Conservation (phyloP, 371 early-diverging fungal species). For the Haplosporangium sp. region DNA sequence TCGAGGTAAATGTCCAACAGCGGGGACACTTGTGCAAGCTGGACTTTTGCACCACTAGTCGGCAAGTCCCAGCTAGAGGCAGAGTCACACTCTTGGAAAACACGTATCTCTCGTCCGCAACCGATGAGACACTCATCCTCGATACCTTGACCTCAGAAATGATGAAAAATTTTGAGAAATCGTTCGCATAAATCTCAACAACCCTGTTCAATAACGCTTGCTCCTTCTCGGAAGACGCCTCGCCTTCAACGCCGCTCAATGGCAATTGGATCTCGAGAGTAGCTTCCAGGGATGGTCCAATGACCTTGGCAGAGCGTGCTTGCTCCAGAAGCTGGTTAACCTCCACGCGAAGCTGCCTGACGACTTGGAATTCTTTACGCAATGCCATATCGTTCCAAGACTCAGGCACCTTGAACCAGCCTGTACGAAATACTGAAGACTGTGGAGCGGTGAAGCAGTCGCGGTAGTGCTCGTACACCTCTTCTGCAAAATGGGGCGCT, state of each 20-base stretch:
- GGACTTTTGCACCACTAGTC: conserved; percentile 25
- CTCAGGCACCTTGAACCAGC: conserved; percentile 66
- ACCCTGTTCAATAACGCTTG: conserved; percentile 45
- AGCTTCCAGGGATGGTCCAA: conserved; percentile 71
- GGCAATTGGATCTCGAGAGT: conserved; percentile 57
- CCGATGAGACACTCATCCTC: not conserved
- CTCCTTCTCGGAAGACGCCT: not conserved
- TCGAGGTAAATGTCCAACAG: conserved; percentile 46
- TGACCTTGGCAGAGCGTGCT: conserved; percentile 72
- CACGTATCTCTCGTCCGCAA: not conserved
- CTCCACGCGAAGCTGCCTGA: conserved; percentile 68
- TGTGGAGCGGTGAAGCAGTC: conserved; percentile 57
- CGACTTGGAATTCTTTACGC: conserved; percentile 64
- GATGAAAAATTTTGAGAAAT: conserved; percentile 62
- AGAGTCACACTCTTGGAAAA: conserved; percentile 17
- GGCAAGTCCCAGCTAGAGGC: conserved; percentile 23
- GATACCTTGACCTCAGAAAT: conserved; percentile 60
- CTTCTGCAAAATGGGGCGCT: conserved; percentile 81
- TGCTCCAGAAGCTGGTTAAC: conserved; percentile 76
- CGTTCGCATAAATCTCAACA: conserved; percentile 37
- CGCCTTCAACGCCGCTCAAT: not conserved
- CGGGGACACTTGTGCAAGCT: conserved; percentile 48
- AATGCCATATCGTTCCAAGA: conserved; percentile 66
- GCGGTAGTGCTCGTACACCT: conserved; percentile 77
- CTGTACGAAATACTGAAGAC: conserved; percentile 70